Evolutionary conservation across 1,284 basidiomycete species (phyloP).

Genomic region (Mycena citricolor): DNA sequence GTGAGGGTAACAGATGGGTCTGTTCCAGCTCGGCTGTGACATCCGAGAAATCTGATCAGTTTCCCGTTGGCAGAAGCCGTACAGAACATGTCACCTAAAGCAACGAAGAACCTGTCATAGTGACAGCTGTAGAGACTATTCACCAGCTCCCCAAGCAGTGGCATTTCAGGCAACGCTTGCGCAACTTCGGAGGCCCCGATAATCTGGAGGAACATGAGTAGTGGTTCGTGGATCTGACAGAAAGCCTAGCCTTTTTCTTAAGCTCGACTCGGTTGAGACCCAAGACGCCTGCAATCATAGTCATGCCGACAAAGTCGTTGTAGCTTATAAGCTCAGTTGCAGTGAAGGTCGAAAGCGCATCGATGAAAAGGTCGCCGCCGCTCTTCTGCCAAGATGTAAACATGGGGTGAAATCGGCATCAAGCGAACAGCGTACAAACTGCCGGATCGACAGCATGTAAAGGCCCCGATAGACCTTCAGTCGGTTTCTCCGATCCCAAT

Average conservation of each 20-base stretch:
- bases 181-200: conserved; percentile 71
- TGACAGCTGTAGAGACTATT: conserved; percentile 88
- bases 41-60: too few relatives aligned
- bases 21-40: conserved; percentile 83
- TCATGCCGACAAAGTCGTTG: conserved; percentile 88
- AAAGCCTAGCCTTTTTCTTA: conserved; percentile 82
- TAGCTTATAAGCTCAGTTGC: conserved; percentile 89
- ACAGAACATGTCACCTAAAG: conserved; percentile 57
- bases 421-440: conserved; percentile 68
- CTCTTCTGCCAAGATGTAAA: conserved; percentile 11
- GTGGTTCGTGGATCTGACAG: conserved; percentile 6
- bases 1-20: conserved; percentile 82
- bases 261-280: conserved; percentile 83
- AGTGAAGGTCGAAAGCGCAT: conserved; percentile 93
- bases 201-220: conserved; percentile 41
- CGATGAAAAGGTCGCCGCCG: conserved; percentile 72
- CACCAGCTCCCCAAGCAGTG: conserved; percentile 67
- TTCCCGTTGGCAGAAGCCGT: too few relatives aligned
- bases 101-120: conserved; percentile 92
- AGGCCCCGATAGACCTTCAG: conserved; percentile 95
- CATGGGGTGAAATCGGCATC: conserved; percentile 76
- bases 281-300: conserved; percentile 80
- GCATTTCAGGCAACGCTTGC: conserved; percentile 69
- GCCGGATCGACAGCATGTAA: conserved; percentile 83
- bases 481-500: conserved; percentile 96